Conservation (phyloP, 768 basidiomycete species). For the Agaricus subrufescens region DNA sequence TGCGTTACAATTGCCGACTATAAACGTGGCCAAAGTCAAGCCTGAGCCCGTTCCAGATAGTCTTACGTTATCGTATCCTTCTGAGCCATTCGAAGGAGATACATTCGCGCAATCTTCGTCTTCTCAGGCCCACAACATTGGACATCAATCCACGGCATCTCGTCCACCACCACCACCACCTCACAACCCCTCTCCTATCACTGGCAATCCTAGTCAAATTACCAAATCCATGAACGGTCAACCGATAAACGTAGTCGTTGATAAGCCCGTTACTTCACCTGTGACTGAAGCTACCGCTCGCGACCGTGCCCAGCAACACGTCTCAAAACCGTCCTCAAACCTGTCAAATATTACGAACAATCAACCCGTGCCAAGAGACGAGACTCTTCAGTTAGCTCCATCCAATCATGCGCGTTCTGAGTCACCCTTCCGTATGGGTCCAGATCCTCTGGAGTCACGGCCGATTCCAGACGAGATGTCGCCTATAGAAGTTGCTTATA, state of each 20-base stretch:
- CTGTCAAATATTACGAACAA: background rate
- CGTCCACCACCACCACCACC: background rate
- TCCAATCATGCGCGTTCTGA: background rate
- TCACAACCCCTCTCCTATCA: background rate
- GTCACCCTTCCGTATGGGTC: conserved; percentile 7
- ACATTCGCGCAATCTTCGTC: background rate
- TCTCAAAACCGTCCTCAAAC: background rate
- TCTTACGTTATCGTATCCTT: background rate
- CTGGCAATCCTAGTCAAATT: background rate
- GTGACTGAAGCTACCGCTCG: background rate
- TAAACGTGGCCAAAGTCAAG: background rate
- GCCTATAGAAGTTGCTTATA: background rate
- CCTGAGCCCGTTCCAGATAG: conserved; percentile 1
- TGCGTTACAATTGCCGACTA: background rate
- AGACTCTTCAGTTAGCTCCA: background rate
- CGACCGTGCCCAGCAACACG: background rate
- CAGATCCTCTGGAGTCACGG: background rate
- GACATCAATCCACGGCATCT: background rate
- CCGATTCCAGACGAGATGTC: background rate
- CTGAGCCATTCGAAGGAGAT: background rate
- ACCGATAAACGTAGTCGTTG: background rate
- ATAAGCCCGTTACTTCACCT: background rate
- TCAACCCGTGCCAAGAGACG: background rate
- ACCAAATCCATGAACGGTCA: background rate
- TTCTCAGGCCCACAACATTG: background rate